These are phyloP conservation scores for Oryza officinalis DNA, from an alignment of 176 grass and related monocot species.

Conservation along the genomic window DNA sequence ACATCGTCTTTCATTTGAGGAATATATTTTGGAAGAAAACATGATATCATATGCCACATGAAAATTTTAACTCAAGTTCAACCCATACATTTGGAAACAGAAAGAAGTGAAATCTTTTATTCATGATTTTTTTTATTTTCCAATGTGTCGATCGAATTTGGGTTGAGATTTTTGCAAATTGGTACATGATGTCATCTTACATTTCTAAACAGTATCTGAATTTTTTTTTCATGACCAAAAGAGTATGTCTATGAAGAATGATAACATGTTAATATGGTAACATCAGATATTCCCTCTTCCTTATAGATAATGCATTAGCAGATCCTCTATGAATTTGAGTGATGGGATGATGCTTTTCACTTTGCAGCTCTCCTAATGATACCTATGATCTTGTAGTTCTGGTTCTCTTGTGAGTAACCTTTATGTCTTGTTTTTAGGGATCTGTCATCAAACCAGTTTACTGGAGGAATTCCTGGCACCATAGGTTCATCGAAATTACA, in stretches of 20 bases:
- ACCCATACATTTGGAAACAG: neutral
- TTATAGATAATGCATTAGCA: neutral
- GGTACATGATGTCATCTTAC: neutral
- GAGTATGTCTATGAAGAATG: neutral
- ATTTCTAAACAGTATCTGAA: neutral
- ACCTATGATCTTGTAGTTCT: neutral
- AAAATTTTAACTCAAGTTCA: neutral
- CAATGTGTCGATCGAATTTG: neutral
- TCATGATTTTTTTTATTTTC: neutral
- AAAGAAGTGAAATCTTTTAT: neutral
- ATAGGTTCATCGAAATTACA: conserved; percentile 86
- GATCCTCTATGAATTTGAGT: neutral
- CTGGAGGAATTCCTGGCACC: conserved; percentile 78
- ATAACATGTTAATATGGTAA: neutral
- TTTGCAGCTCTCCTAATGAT: neutral
- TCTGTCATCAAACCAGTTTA: conserved; percentile 88
- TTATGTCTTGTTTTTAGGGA: conserved; percentile 62
- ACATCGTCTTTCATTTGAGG: neutral
- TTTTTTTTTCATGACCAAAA: neutral
- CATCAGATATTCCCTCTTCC: neutral
- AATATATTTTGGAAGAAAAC: neutral
- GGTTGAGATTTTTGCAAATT: neutral
- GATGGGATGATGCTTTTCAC: neutral
- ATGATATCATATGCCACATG: neutral
- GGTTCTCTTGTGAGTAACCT: conserved; percentile 3